Evolutionary conservation across 148 eudicot genomes (phyloP), one percentile per base, ranked within the genome.

Genomic region (Beta vulgaris): DNA sequence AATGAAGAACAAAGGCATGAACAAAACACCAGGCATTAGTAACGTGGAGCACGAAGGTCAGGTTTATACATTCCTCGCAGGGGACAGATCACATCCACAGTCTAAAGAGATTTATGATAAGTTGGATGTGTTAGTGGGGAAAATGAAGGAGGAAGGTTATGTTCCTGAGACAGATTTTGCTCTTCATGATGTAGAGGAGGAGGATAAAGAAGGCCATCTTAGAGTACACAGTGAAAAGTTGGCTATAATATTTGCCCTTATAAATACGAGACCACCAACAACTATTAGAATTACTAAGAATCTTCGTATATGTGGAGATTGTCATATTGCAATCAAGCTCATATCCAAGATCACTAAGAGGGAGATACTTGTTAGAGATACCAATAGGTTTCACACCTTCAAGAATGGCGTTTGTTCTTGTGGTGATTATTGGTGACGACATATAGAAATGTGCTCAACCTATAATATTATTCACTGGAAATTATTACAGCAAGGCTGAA

Each of bases 291-390:
- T 91, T 55, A 87, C 92, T 13, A 89, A 91, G 79, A 88, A 91
- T 78, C 83, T 88, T 54, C 95, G 95, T n/a, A 83, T 90, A 21
- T 88, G 92, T 84, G 91, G 88, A 78, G 92, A 91, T 82, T 91
- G 96, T 37, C 96, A 91, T 64, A 74, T 80, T 46, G 96, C 91
- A 23, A 80, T 85, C 73, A 91, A 91, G 84, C 76, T 87, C 48
- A 85, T 88, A 23, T 91, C 96, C 28, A 88, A 82, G 86, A 88
- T 91, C 66, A 73, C 86, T 23, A 74, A 69, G 28, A 86, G 96
- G 9, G 78, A 79, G 72, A 89, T 91, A 42, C 61, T 83, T 51
- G 91, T 91, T 12, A 88, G 96, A 82, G 96, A 91, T 78, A 84
- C 89, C 25, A 84, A 91, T 49, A 82, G 91, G 58, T 91, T 85